A percentile compares a stretch with the other conserved stretches of the same genome.
phyloP scores from a whole-genome alignment of 495 filamentous ascomycete genomes.

The Daldinia loculata region DNA sequence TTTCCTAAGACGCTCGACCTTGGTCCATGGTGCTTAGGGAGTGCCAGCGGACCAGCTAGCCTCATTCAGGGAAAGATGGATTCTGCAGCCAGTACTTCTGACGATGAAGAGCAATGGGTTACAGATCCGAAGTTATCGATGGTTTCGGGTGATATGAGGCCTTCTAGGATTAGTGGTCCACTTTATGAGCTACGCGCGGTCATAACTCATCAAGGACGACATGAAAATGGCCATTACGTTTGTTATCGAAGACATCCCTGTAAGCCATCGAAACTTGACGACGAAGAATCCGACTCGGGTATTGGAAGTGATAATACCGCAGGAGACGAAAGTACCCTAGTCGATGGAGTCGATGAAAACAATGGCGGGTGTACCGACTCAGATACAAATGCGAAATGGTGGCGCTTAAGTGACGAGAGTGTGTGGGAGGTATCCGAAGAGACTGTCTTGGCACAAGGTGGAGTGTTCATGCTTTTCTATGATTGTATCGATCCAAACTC shows the following conservation, averaged over 20 bases:
- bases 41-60: conserved; percentile 42
- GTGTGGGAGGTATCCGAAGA: conserved; percentile 77
- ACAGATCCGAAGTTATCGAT: conserved; percentile 72
- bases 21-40: conserved; percentile 78
- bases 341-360: conserved; percentile 48
- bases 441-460: conserved; percentile 77
- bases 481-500: conserved; percentile 66
- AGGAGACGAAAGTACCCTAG: conserved; percentile 28
- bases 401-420: conserved; percentile 84
- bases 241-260: conserved; percentile 78
- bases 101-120: conserved; percentile 69
- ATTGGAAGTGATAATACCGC: conserved; percentile 3
- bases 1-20: conserved; percentile 81
- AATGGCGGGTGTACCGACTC: conserved; percentile 39
- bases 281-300: neutral
- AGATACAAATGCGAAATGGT: conserved; percentile 68
- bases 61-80: conserved; percentile 22
- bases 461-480: conserved; percentile 97
- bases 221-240: conserved; percentile 96
- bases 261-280: conserved; percentile 19
- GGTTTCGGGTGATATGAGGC: conserved; percentile 61
- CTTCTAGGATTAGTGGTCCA: conserved; percentile 58
- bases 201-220: conserved; percentile 86
- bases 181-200: conserved; percentile 84
- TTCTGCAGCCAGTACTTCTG: conserved; percentile 21